A percentile compares a stretch with the other conserved stretches of the same genome.
Conservation (phyloP, 2,329 filamentous ascomycete genomes). For the Cladosporium sp. region DNA sequence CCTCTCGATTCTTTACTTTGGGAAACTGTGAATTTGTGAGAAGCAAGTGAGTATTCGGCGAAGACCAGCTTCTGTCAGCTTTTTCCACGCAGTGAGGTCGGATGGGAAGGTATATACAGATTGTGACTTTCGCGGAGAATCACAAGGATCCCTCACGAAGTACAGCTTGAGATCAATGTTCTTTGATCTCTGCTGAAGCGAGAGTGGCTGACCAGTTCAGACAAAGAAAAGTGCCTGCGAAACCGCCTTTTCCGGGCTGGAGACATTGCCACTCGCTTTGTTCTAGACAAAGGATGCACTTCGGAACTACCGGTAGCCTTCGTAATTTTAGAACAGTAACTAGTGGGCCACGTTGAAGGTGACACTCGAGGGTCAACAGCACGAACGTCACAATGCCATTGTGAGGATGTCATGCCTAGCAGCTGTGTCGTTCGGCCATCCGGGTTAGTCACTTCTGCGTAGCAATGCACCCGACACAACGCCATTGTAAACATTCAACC, state of each 20-base stretch:
- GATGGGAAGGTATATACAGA: not conserved
- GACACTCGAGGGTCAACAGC: not conserved
- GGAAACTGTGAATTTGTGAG: not conserved
- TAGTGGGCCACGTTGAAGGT: not conserved
- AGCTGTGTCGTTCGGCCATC: not conserved
- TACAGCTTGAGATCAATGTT: not conserved
- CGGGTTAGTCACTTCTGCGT: not conserved
- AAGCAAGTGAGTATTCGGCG: not conserved
- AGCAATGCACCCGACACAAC: not conserved
- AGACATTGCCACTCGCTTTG: not conserved
- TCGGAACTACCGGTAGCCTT: not conserved
- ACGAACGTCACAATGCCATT: not conserved
- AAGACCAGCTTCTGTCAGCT: constrained; percentile 20
- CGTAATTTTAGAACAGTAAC: not conserved
- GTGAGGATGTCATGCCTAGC: no score
- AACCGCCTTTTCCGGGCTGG: not conserved
- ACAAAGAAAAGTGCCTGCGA: constrained; percentile 1
- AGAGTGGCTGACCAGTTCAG: not conserved
- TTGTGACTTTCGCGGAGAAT: not conserved
- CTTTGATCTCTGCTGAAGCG: not conserved
- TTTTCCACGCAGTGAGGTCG: not conserved
- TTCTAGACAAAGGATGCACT: constrained; percentile 4
- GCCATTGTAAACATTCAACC: not conserved
- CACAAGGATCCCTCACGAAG: not conserved
- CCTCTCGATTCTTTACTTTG: not conserved